These are phyloP conservation scores for Pichia inconspicua DNA, from an alignment of 1,139 yeast genomes.

Conservation along the genomic window DNA sequence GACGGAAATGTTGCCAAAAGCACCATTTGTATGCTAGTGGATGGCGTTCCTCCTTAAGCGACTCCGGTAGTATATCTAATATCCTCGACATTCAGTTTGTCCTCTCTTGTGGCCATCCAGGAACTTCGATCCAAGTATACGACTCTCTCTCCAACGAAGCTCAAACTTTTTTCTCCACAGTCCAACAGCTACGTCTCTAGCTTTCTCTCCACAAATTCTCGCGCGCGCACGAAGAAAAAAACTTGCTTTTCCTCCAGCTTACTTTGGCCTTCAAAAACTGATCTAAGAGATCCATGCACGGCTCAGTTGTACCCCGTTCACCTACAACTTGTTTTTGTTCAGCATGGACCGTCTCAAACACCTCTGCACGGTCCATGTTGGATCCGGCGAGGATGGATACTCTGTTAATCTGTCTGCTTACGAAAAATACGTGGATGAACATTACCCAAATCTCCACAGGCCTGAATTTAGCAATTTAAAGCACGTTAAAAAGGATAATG, in stretches of 20 bases:
- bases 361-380: neutral
- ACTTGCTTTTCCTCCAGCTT: too few species aligned
- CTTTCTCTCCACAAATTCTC: too few species aligned
- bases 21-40: conserved; percentile 17
- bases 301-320: neutral
- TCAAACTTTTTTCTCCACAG: too few species aligned
- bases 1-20: conserved; percentile 21
- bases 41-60: conserved; percentile 9
- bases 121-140: too few species aligned
- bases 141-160: too few species aligned
- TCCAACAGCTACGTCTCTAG: too few species aligned
- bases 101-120: too few species aligned
- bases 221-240: too few species aligned
- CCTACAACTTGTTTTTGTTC: neutral
- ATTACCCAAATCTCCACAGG: neutral
- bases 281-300: neutral
- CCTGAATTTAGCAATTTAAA: neutral
- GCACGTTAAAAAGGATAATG: neutral
- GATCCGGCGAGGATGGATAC: neutral
- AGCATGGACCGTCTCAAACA: neutral
- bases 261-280: too few species aligned
- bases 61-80: conserved; percentile 7
- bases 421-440: neutral
- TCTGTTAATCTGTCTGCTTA: neutral
- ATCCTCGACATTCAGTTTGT: conserved; percentile 8